phyloP scores from a whole-genome alignment of 257 asterid species.

The Nicotiana attenuata region DNA sequence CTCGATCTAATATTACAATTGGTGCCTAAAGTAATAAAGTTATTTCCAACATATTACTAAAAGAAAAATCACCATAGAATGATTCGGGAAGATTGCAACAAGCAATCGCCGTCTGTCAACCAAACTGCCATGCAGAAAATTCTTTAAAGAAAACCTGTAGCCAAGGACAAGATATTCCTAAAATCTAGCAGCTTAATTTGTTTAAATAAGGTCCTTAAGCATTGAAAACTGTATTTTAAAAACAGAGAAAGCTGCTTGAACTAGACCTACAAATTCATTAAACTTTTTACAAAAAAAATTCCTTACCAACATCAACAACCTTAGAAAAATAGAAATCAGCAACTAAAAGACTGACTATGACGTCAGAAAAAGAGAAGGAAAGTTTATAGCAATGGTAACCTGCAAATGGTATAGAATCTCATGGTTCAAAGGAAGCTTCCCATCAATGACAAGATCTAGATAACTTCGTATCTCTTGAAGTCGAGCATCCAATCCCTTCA shows the following conservation, averaged over 20 bases:
- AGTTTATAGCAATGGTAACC: conserved; percentile 31
- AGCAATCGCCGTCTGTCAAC: not conserved
- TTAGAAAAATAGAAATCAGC: not conserved
- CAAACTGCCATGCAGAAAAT: not conserved
- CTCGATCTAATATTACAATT: not conserved
- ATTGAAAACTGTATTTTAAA: not conserved
- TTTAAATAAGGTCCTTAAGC: not conserved
- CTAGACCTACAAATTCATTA: not conserved
- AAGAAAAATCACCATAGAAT: not conserved
- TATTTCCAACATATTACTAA: not conserved
- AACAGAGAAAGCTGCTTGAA: not conserved
- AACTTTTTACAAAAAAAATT: not conserved
- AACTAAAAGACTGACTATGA: not conserved
- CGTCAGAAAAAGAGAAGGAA: not conserved
- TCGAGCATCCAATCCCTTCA: conserved; percentile 94
- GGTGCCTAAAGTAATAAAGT: not conserved
- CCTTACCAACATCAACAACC: not conserved
- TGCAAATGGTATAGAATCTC: conserved; percentile 94
- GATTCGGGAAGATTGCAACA: not conserved
- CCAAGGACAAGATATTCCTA: not conserved
- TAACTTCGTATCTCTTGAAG: conserved; percentile 76
- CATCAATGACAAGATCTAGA: conserved; percentile 81
- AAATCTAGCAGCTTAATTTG: not conserved
- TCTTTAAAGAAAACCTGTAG: not conserved
- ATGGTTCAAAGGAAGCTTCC: conserved; percentile 88